phyloP scores from a whole-genome alignment of 2,329 filamentous ascomycete species.

The Cylindrodendrum hubeiense region DNA sequence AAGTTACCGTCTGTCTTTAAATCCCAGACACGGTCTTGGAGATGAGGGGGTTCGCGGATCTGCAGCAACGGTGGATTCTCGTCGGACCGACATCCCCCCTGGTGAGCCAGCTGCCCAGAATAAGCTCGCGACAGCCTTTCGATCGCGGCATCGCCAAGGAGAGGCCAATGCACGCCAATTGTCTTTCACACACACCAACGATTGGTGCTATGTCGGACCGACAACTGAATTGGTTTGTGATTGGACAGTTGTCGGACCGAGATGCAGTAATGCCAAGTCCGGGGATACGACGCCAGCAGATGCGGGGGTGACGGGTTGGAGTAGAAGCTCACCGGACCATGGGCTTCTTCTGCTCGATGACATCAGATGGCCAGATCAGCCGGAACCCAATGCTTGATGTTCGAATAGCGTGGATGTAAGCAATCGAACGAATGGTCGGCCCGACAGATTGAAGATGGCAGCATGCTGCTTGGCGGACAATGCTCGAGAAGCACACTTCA shows the following conservation, averaged over 20 bases:
- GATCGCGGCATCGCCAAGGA: background rate
- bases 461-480: too few species aligned
- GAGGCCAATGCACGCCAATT: background rate
- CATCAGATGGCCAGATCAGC: background rate
- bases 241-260: conserved; percentile 38
- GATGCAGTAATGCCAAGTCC: background rate
- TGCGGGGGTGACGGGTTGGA: background rate
- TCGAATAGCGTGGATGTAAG: too few species aligned
- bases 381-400: background rate
- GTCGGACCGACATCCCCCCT: conserved; percentile 24
- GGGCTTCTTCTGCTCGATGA: background rate
- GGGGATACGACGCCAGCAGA: background rate
- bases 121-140: background rate
- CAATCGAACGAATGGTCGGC: background rate
- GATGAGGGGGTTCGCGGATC: background rate
- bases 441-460: background rate
- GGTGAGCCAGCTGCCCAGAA: background rate
- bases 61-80: background rate
- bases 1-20: conserved; percentile 14
- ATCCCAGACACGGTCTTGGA: conserved; percentile 3
- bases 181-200: background rate
- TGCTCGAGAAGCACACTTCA: too few species aligned
- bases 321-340: background rate
- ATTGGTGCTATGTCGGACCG: conserved; percentile 13
- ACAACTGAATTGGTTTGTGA: background rate